Percentiles rank a stretch among this genome's conserved stretches.
Conservation (phyloP, 306 rosid genomes). For the Abrus precatorius region DNA sequence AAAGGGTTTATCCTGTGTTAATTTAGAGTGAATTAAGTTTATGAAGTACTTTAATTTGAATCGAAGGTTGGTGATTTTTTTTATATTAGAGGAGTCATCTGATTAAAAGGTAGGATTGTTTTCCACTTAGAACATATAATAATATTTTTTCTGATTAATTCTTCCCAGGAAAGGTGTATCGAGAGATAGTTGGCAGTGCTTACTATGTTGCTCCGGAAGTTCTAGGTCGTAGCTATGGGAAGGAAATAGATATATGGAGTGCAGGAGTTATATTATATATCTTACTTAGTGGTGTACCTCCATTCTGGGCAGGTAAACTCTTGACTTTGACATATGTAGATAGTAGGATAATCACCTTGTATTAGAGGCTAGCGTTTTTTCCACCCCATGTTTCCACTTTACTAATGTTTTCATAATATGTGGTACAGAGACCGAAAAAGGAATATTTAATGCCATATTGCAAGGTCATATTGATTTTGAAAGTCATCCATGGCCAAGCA, state of each 20-base stretch:
- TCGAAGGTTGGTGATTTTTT: background rate
- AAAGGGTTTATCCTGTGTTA: background rate
- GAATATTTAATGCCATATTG: constrained; percentile 87
- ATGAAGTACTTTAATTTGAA: background rate
- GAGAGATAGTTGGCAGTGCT: constrained; percentile 88
- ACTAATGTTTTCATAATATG: constrained; percentile 32
- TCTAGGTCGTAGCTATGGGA: constrained; percentile 76
- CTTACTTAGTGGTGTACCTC: constrained; percentile 90
- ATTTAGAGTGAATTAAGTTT: background rate
- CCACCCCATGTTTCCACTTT: background rate
- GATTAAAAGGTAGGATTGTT: constrained; percentile 19
- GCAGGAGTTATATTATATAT: constrained; percentile 86
- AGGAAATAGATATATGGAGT: constrained; percentile 89
- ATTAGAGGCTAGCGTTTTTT: background rate
- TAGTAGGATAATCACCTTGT: constrained; percentile 10
- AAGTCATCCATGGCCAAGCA: constrained; percentile 84
- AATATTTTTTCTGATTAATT: constrained; percentile 13
- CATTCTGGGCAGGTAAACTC: constrained; percentile 92
- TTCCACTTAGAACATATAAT: constrained; percentile 18
- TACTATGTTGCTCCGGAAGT: constrained; percentile 96
- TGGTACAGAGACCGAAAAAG: constrained; percentile 80
- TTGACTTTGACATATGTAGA: background rate
- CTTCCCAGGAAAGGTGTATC: constrained; percentile 75
- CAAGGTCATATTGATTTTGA: constrained; percentile 82
- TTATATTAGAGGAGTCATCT: background rate